Base-by-base conservation (phyloP, 2,329 filamentous ascomycete species). In the Salinomyces thailandicus region DNA sequence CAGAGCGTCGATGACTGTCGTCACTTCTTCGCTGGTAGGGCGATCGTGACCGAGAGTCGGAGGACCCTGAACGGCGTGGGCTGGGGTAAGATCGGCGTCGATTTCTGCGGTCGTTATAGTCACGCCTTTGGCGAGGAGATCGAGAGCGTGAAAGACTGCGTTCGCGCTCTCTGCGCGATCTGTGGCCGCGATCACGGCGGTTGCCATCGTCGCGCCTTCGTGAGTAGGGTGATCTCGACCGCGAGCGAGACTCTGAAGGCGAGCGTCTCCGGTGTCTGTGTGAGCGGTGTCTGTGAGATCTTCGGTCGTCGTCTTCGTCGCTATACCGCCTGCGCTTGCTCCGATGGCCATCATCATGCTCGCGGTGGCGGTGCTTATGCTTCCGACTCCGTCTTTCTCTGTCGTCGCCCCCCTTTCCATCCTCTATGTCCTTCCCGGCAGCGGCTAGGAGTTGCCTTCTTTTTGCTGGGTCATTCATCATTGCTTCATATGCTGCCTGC, bases 401-500 rank as follows among this genome's bases (percentile, higher is more conserved):
- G 18, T 50, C 50, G n/a, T n/a, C n/a, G n/a, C n/a, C n/a, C n/a
- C n/a, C n/a, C 17, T 46, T 48, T 15, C 46, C 46, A 4, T 50
- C 49, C 2, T 47, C 51, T 8, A 43, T 46, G 7, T 54, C 52
- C 40, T 55, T 52, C 5, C 58, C 57, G 14, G 54, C 55, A 20
- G 55, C 67, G 37, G 70, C 67, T 46, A 91, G 67, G 19, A 93
- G 57, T 52, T 83, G 75, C 41, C 72, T 68, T 45, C 79, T 69
- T 62, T 73, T 78, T 44, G 74, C 69, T 0, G 81, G 79, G 50
- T 85, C 81, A 48, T 79, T 84, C 75, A 84, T 86, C 75, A 85
- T 80, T 6, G 77, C 73, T 42, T 62, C 59, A 26, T 59, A 57
- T 17, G 58, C 58, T 6, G 58, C 59, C 37, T 62, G 60, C 57